Evolutionary conservation across 1,284 basidiomycete genomes (phyloP), one percentile per base, ranked within the genome.

Genomic region (Melanopsichium pennsylvanicum): DNA sequence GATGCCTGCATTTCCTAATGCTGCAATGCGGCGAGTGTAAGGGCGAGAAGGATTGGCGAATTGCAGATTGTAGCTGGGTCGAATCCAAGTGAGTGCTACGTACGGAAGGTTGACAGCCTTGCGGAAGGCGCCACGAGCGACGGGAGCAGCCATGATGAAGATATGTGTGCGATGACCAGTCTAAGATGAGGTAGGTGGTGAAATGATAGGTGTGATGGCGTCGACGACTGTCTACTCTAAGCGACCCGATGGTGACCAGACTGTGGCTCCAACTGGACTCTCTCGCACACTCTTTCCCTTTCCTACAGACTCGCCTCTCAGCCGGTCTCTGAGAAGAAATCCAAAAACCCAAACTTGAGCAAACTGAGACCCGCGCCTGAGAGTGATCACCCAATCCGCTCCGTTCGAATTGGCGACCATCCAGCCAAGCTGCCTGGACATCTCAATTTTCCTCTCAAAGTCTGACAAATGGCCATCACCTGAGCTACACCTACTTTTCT

Each of bases 41-140:
- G 18, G 11, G 25, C 18, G 44, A 37, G 13, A 15, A 18, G 19
- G n/a, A 12, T 9, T 19, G 27, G 25, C 11, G 57, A 21, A 27
- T 49, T 50, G 37, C n/a, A 36, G 22, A 29, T 26, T 27, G 40
- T 5, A 16, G 13, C 31, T 18, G 34, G 34, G 18, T 25, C n/a
- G n/a, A n/a, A n/a, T 38, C 18, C 18, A 25, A 18, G 26, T 16
- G 2, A 26, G 10, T 29, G 42, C 44, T 44, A 74, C 72, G 50
- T 62, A 74, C 72, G 90, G 83, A 77, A 95, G 84, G 83, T 88
- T 92, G 81, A 92, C 84, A 70, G 89, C 88, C 67, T 70, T 80
- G 70, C 81, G 76, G 46, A 74, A 70, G 58, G 78, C 66, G 48
- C 76, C 67, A 41, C 68, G 62, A 52, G 57, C 59, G 44, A 67